Evolutionary conservation across 2,329 filamentous ascomycete genomes (phyloP).

Genomic region (Orbilia javanica): DNA sequence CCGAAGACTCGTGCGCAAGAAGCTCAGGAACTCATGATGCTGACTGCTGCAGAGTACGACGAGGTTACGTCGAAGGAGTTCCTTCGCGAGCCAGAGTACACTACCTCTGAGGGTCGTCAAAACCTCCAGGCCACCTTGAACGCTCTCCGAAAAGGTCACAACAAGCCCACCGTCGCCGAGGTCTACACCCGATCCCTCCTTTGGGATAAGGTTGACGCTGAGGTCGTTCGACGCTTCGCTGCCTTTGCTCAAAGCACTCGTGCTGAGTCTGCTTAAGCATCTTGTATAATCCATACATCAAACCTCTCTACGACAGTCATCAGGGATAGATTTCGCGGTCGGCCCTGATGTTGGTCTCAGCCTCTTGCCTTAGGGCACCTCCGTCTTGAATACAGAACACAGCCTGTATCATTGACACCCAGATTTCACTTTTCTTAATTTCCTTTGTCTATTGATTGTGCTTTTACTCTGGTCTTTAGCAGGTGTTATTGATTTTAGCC

Average conservation of each 20-base stretch:
- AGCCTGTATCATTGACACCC: conserved; percentile 56
- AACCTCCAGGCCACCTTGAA: conserved; percentile 85
- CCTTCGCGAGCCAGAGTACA: conserved; percentile 71
- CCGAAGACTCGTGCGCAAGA: conserved; percentile 83
- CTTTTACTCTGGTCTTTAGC: conserved; percentile 22
- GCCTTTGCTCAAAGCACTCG: conserved; percentile 61
- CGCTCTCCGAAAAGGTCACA: conserved; percentile 76
- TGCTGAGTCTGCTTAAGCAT: conserved; percentile 47
- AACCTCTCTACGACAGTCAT: conserved; percentile 53
- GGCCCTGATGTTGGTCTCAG: conserved; percentile 30
- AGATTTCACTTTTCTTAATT: conserved; percentile 26
- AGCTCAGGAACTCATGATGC: conserved; percentile 86
- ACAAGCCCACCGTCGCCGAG: conserved; percentile 81
- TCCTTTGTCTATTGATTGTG: conserved; percentile 28
- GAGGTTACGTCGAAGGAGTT: conserved; percentile 82
- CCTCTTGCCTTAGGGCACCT: conserved; percentile 19
- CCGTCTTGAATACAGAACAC: conserved; percentile 51
- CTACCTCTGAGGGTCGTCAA: conserved; percentile 75
- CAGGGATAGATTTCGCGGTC: conserved; percentile 17
- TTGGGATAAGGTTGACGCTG: conserved; percentile 91
- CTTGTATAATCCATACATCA: conserved; percentile 30
- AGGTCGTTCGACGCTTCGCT: conserved; percentile 92
- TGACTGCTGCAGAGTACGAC: conserved; percentile 90
- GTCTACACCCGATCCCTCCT: conserved; percentile 93
- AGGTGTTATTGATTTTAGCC: conserved; percentile 45